Base-by-base conservation (phyloP, 2,329 filamentous ascomycete species). In the Calycina herbarum region DNA sequence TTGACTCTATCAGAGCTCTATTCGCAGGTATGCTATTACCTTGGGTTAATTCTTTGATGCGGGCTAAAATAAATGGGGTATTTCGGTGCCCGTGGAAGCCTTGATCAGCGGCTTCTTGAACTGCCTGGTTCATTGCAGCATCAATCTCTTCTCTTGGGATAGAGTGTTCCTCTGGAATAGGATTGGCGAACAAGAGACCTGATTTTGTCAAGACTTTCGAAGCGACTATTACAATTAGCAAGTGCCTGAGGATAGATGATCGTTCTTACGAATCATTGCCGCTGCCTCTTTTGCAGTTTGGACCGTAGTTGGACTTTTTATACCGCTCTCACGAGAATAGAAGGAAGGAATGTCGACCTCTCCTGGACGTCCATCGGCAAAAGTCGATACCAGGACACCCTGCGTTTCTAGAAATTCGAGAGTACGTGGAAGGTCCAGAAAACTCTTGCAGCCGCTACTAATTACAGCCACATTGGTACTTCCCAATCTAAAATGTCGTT, bases 361-460 rank as follows among this genome's bases (percentile, higher is more conserved):
- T 1, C 88, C 90, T 31, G 80, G 78, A 45, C 92, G 85, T 0
- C 91, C 92, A 77, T 96, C 92, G 29, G 93, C 89, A 80, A 98
- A 99, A 2, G 95, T 98, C 3, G 88, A 91, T 0, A 97, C 93
- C 45, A 89, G 85, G 27, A 93, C 93, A 10, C 91, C 91, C 75
- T 89, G 86, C 0, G 87, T 89, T 77, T 89, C 87, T 24, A 89
- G 81, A 71, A 83, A 84, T 80, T 99, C 95, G 5, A 99, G 83
- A 0, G 95, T 99, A 62, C 92, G 85, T 2, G 91, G 88, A 66
- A 97, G 93, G 75, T 99, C 95, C 45, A 99, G 83, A 77, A 99
- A 98, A 68, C 94, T 95, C 80, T 99, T 99, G 80, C 93, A 96
- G 15, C 95, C 95, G 70, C 91, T 93, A 77, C 90, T 91, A 62